phyloP scores from a whole-genome alignment of 805 yeast genomes.

The Saccharomycopsis babjevae region DNA sequence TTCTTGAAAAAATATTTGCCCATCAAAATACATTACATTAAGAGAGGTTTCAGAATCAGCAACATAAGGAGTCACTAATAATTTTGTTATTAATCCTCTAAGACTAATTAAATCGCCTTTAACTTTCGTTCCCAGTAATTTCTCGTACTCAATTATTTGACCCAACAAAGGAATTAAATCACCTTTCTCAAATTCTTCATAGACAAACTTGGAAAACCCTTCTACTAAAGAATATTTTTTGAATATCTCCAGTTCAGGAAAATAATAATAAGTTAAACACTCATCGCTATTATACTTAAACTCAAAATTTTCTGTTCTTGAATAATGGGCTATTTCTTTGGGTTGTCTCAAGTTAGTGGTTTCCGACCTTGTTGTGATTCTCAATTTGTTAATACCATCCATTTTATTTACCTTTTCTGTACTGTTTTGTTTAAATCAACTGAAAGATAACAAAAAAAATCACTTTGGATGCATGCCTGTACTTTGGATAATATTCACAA shows the following conservation, averaged over 20 bases:
- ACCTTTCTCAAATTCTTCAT: conserved; percentile 46
- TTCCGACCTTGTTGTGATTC: conserved; percentile 34
- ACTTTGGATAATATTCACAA: neutral
- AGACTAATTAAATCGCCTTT: conserved; percentile 67
- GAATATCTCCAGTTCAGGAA: conserved; percentile 67
- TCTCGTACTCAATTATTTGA: conserved; percentile 46
- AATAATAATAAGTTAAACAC: conserved; percentile 60
- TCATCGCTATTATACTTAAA: conserved; percentile 40
- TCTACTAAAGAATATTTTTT: conserved; percentile 48
- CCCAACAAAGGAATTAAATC: conserved; percentile 47
- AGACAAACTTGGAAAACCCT: conserved; percentile 52
- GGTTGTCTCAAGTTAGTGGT: conserved; percentile 77
- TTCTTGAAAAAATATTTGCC: conserved; percentile 54
- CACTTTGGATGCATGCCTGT: neutral
- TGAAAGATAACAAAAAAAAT: neutral
- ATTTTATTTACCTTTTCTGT: neutral
- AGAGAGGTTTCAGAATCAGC: conserved; percentile 46
- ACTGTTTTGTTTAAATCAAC: neutral
- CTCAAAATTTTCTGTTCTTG: conserved; percentile 50
- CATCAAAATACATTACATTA: conserved; percentile 63
- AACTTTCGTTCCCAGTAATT: conserved; percentile 30
- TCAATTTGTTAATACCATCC: neutral
- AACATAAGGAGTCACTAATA: conserved; percentile 59
- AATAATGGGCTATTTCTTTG: conserved; percentile 61
- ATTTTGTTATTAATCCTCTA: conserved; percentile 72